Percentiles rank a stretch among this genome's conserved stretches.
phyloP scores from a whole-genome alignment of 1,139 yeast species.

The Debaryomyces coudertii region DNA sequence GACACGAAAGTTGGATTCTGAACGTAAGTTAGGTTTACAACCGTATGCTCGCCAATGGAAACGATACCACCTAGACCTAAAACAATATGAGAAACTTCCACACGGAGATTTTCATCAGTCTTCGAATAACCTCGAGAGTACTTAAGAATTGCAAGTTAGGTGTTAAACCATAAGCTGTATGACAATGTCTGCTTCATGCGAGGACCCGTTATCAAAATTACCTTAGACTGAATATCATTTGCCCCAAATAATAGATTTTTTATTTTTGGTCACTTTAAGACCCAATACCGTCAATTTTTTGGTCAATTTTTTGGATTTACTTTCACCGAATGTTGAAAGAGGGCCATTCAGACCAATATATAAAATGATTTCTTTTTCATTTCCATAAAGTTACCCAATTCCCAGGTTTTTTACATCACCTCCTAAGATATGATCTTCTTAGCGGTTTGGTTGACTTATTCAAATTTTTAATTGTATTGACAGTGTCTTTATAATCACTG shows the following conservation, averaged over 20 bases:
- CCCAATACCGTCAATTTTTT: constrained; percentile 25
- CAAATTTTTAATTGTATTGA: constrained; percentile 20
- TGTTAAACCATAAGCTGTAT: constrained; percentile 23
- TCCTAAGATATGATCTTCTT: constrained; percentile 38
- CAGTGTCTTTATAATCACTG: constrained; percentile 20
- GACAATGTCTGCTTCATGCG: constrained; percentile 29
- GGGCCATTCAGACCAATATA: constrained; percentile 33
- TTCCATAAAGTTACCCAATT: constrained; percentile 28
- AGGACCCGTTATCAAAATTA: constrained; percentile 22
- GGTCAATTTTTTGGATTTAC: constrained; percentile 20
- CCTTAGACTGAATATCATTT: constrained; percentile 8
- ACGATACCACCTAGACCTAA: constrained; percentile 39
- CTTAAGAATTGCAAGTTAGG: constrained; percentile 33
- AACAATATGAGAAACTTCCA: constrained; percentile 28
- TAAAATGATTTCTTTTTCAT: constrained; percentile 27
- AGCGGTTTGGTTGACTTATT: constrained; percentile 22
- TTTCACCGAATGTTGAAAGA: constrained; percentile 20
- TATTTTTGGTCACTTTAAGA: constrained; percentile 31
- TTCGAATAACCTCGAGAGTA: constrained; percentile 23
- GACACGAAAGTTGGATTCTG: constrained; percentile 26
- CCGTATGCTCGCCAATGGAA: constrained; percentile 24
- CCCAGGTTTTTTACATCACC: constrained; percentile 48
- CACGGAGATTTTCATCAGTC: constrained; percentile 30
- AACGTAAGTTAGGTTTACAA: constrained; percentile 28
- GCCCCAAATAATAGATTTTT: constrained; percentile 13